These are phyloP conservation scores for Calonectria pteridis DNA, from an alignment of 2,329 filamentous ascomycete genomes.

Conservation along the genomic window DNA sequence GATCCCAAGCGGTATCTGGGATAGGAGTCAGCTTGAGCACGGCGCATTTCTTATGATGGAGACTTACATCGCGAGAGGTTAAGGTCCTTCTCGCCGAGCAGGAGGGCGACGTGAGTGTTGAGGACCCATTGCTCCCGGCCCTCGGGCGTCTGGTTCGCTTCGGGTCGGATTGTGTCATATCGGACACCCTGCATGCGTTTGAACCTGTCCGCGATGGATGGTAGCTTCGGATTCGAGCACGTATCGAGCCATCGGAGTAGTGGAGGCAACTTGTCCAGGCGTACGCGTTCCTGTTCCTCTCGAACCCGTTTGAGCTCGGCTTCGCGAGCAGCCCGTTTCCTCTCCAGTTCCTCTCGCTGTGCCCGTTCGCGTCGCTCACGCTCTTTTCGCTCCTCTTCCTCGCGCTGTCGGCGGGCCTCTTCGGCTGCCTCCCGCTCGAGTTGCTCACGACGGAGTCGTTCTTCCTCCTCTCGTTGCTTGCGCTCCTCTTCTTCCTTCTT, in stretches of 20 bases:
- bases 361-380: constrained; percentile 60
- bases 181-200: constrained; percentile 70
- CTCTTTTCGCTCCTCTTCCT: constrained; percentile 65
- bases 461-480: constrained; percentile 59
- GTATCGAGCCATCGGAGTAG: constrained; percentile 72
- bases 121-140: constrained; percentile 77
- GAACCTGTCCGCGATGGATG: constrained; percentile 66
- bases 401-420: constrained; percentile 62
- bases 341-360: constrained; percentile 61
- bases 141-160: constrained; percentile 63
- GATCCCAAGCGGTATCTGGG: constrained; percentile 71
- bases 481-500: constrained; percentile 53
- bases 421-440: constrained; percentile 62
- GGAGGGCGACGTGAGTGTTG: constrained; percentile 72
- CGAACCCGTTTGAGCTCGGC: constrained; percentile 63
- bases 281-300: constrained; percentile 67
- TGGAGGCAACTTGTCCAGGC: constrained; percentile 69
- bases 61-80: constrained; percentile 67
- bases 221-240: constrained; percentile 63
- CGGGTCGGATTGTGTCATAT: constrained; percentile 71
- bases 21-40: not conserved
- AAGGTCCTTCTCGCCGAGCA: constrained; percentile 75
- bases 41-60: not conserved
- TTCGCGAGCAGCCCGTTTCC: constrained; percentile 63
- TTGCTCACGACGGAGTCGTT: constrained; percentile 58